phyloP scores from a whole-genome alignment of 2,329 filamentous ascomycete species.

The Pestalotiopsis sp. region DNA sequence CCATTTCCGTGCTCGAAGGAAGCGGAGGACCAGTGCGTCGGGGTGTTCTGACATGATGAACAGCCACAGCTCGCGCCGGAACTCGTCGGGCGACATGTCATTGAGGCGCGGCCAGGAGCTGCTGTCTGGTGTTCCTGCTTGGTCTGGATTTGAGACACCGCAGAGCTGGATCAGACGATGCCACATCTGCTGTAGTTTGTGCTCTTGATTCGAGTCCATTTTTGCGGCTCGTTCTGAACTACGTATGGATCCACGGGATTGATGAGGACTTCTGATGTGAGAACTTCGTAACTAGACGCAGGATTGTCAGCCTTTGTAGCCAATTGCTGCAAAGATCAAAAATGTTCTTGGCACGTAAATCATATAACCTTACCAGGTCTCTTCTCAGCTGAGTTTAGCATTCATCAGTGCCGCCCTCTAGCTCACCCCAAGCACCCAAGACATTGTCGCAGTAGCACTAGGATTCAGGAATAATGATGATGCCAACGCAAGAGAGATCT shows the following conservation, averaged over 20 bases:
- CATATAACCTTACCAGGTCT: too few relatives aligned
- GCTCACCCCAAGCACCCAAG: too few relatives aligned
- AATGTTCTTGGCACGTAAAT: too few relatives aligned
- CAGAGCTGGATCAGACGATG: slow-evolving; percentile 28
- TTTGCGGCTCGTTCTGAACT: neutral
- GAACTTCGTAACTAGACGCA: too few relatives aligned
- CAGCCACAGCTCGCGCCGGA: slow-evolving; percentile 28
- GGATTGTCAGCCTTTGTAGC: too few relatives aligned
- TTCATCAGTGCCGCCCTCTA: too few relatives aligned
- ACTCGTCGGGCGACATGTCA: slow-evolving; percentile 12
- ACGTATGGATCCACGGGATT: too few relatives aligned
- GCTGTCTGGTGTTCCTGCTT: neutral
- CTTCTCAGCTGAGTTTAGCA: too few relatives aligned
- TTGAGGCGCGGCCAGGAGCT: slow-evolving; percentile 33
- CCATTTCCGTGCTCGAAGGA: slow-evolving; percentile 42
- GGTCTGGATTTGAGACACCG: slow-evolving; percentile 8
- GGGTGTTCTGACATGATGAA: slow-evolving; percentile 35
- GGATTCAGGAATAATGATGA: neutral
- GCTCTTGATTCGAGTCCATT: neutral
- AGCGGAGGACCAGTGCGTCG: slow-evolving; percentile 39
- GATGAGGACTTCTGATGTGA: too few relatives aligned
- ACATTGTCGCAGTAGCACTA: neutral
- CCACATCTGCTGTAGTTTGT: slow-evolving; percentile 5
- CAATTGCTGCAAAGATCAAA: too few relatives aligned
- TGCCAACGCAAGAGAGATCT: neutral